Conservation (phyloP, 2,329 filamentous ascomycete species). For the Verticillium dahliae region DNA sequence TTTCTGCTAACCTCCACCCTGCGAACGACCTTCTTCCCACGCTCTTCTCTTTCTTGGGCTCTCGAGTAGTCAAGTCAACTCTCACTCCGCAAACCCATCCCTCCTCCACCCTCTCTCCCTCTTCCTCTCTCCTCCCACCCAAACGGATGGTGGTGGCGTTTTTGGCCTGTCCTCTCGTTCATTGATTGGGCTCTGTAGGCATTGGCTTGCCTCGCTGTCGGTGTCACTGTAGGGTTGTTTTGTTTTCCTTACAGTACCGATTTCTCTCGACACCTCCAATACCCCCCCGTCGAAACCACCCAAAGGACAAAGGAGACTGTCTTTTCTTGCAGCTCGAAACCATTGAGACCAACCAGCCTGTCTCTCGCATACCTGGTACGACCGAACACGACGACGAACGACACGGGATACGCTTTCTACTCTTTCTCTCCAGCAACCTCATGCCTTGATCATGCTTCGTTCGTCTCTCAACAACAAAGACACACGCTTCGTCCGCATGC, state of each 20-base stretch:
- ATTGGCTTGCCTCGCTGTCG: not conserved
- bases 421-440: constrained; percentile 4
- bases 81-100: not conserved
- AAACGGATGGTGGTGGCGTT: not conserved
- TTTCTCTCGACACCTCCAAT: not conserved
- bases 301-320: not conserved
- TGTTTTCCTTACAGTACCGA: not conserved
- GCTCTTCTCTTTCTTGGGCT: not conserved
- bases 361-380: not conserved
- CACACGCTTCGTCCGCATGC: constrained; percentile 11
- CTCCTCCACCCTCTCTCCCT: not conserved
- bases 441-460: constrained; percentile 14
- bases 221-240: not conserved
- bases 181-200: not conserved
- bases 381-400: not conserved
- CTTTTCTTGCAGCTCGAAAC: not conserved
- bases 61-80: not conserved
- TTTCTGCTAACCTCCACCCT: not conserved
- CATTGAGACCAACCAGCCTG: not conserved
- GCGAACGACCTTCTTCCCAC: not conserved
- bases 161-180: not conserved
- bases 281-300: not conserved
- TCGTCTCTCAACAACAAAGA: constrained; percentile 8
- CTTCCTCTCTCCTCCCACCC: not conserved
- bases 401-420: constrained; percentile 1